phyloP scores from a whole-genome alignment of 768 basidiomycete species.

The Tylopilus sp. region DNA sequence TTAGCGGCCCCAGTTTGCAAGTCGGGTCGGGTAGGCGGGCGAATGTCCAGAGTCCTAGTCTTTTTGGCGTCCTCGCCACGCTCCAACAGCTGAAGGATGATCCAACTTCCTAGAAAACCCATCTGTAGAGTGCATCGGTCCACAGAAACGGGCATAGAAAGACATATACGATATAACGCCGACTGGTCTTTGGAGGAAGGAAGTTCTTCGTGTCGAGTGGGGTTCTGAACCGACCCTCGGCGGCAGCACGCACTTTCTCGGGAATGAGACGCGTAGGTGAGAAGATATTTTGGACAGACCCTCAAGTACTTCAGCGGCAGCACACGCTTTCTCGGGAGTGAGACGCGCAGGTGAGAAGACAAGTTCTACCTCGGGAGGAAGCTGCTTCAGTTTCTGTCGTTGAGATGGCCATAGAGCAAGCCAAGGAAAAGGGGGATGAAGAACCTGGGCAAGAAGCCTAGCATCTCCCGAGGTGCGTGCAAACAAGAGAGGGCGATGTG shows the following conservation, averaged over 20 bases:
- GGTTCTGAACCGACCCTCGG: conserved; percentile 32
- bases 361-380: conserved; percentile 44
- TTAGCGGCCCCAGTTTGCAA: conserved; percentile 49
- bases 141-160: background rate
- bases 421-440: conserved; percentile 3
- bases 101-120: conserved; percentile 78
- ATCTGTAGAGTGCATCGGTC: conserved; percentile 38
- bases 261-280: conserved; percentile 51
- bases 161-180: conserved; percentile 67
- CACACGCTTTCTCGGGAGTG: too few relatives aligned
- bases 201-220: conserved; percentile 40
- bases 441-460: conserved; percentile 5
- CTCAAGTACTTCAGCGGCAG: too few relatives aligned
- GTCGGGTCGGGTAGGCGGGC: conserved; percentile 55
- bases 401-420: conserved; percentile 42
- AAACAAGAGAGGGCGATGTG: background rate
- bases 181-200: conserved; percentile 65
- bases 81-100: conserved; percentile 61
- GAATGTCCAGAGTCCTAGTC: conserved; percentile 68
- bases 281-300: too few relatives aligned
- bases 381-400: conserved; percentile 52
- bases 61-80: conserved; percentile 66
- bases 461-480: conserved; percentile 16
- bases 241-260: conserved; percentile 39
- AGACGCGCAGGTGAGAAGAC: conserved; percentile 52